Evolutionary conservation across 352 stramenopile species (phyloP).

Genomic region (Sclerospora graminicola): DNA sequence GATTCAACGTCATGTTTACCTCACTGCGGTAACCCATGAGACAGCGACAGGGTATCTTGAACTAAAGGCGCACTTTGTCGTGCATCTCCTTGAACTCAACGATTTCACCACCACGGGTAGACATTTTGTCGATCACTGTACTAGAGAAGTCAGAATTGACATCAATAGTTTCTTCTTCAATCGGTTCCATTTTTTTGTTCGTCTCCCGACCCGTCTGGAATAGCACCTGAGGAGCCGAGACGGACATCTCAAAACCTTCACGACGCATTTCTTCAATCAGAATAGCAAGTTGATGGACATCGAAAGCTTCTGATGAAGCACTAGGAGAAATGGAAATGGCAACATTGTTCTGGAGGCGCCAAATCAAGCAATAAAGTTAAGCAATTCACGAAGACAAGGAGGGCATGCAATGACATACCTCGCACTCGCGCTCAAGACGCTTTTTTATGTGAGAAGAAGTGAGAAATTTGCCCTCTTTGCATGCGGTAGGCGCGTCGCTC

Average conservation of each 20-base stretch:
- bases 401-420: constrained; percentile 25
- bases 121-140: constrained; percentile 96
- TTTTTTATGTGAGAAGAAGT: constrained; percentile 93
- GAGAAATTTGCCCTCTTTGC: constrained; percentile 95
- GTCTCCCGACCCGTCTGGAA: constrained; percentile 84
- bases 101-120: constrained; percentile 88
- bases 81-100: constrained; percentile 88
- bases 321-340: constrained; percentile 88
- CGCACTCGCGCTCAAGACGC: constrained; percentile 89
- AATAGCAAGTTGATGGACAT: constrained; percentile 97
- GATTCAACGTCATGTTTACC: constrained; percentile 12
- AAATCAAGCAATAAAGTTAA: neutral
- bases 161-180: constrained; percentile 93
- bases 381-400: neutral
- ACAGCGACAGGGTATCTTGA: constrained; percentile 93
- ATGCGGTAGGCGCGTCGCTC: constrained; percentile 93
- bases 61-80: constrained; percentile 90
- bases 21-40: constrained; percentile 95
- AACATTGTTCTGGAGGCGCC: constrained; percentile 93
- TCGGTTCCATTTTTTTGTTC: constrained; percentile 77
- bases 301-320: constrained; percentile 86
- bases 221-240: constrained; percentile 94
- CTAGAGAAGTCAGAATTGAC: constrained; percentile 94
- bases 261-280: constrained; percentile 98
- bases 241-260: constrained; percentile 97